Conservation (phyloP, 495 filamentous ascomycete genomes). For the Daldinia decipiens region DNA sequence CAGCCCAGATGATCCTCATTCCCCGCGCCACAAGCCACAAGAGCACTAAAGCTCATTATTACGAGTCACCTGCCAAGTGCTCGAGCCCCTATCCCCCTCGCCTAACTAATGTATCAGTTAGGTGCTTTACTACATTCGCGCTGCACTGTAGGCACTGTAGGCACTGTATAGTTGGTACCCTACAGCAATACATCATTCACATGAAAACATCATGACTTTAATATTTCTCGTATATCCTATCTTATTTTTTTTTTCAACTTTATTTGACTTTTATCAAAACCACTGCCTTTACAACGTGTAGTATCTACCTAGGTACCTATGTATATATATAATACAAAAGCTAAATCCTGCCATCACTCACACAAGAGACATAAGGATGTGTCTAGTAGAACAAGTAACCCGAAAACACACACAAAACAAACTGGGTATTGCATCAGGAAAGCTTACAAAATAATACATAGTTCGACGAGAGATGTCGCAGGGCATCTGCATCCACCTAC, state of each 20-base stretch:
- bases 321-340: neutral
- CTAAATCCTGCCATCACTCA: neutral
- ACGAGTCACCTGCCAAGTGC: conserved; percentile 34
- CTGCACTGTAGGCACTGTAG: neutral
- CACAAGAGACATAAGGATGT: too few relatives aligned
- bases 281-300: neutral
- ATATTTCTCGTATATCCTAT: too few relatives aligned
- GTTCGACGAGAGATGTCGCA: too few relatives aligned
- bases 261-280: too few relatives aligned
- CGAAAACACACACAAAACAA: too few relatives aligned
- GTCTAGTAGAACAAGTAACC: too few relatives aligned
- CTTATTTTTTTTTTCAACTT: too few relatives aligned
- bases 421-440: too few relatives aligned
- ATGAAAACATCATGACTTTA: too few relatives aligned
- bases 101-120: neutral
- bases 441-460: too few relatives aligned
- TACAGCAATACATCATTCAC: neutral
- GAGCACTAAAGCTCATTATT: conserved; percentile 2
- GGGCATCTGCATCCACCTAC: neutral
- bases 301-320: neutral
- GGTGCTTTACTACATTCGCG: neutral
- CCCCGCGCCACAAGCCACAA: conserved; percentile 39
- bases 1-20: conserved; percentile 36
- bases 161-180: neutral
- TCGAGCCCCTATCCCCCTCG: conserved; percentile 6